Base-by-base conservation (phyloP, 164 flowering plant genomes). In the Aristolochia californica region DNA sequence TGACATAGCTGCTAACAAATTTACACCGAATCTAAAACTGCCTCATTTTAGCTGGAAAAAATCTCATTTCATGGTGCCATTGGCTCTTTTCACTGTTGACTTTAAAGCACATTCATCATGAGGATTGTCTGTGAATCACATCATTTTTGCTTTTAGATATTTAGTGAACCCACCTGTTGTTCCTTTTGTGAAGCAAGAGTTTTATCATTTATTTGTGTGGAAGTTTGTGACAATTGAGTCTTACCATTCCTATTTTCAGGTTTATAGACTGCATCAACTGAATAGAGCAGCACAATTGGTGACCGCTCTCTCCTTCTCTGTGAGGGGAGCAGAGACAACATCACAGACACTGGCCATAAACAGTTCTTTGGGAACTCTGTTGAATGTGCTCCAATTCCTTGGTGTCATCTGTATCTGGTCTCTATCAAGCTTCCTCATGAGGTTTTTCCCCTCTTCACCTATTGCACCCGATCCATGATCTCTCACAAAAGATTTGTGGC, bases 361-460 rank as follows among this genome's bases (percentile, higher is more conserved):
- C 70, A 81, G 76, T 61, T 91, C 98, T 20, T 65, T 91, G 66
- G 78, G 87, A 22, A 83, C 89, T 8, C 84, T 88, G 13, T 51
- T 88, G 68, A 88, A 81, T 68, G 95, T 91, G 56, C 89, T 91
- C 50, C 98, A 88, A 53, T 66, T 81, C 52, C 96, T 91, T 61
- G 98, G 98, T 8, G 76, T 91, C 30, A 77, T 91, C 55, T 91
- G 94, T 75, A 85, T 91, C 53, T 91, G 98, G 98, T 91, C 98
- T 22, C 87, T 91, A 40, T 79, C 98, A 10, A 87, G 91, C 75
- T 85, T 87, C 75, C 76, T 91, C 59, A 85, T 87, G 89, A 77
- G 90, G 72, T 75, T 74, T 57, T 70, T 75, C 51, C 90, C 95
- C 53, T 74, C 84, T 30, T 61, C 66, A 47, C 43, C 73, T 43